phyloP scores from a whole-genome alignment of 176 grass and related monocot genomes.

The Avena sativa region DNA sequence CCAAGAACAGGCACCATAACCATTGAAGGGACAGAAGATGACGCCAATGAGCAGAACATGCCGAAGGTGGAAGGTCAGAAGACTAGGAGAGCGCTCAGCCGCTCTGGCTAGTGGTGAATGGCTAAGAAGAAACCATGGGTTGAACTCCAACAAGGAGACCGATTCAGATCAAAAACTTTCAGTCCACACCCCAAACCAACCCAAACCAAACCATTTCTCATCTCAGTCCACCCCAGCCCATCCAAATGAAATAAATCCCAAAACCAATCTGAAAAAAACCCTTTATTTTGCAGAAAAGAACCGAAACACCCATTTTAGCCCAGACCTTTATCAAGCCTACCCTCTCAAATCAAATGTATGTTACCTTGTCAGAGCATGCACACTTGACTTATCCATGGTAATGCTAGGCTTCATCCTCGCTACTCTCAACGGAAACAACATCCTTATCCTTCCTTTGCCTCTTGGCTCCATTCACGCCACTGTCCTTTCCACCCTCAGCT shows the following conservation, averaged over 20 bases:
- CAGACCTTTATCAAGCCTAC: neutral
- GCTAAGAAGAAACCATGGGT: neutral
- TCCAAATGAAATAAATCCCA: conserved; percentile 9
- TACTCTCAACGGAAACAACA: conserved; percentile 67
- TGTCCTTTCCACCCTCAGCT: conserved; percentile 6
- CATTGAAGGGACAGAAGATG: neutral
- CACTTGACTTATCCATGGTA: neutral
- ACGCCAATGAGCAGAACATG: too few relatives aligned
- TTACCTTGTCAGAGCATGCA: neutral
- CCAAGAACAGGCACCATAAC: too few relatives aligned
- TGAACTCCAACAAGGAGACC: neutral
- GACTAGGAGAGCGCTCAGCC: neutral
- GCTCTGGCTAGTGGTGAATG: neutral
- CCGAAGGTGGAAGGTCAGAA: neutral
- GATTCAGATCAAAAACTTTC: neutral
- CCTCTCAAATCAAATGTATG: neutral
- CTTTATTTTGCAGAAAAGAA: neutral
- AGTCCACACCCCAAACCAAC: neutral
- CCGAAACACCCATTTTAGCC: neutral
- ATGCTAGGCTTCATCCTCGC: conserved; percentile 59
- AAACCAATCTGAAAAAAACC: neutral
- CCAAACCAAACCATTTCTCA: neutral
- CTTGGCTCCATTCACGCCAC: conserved; percentile 47
- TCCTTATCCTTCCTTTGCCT: conserved; percentile 65
- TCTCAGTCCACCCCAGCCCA: neutral